phyloP scores from a whole-genome alignment of 495 filamentous ascomycete species.

The Trichoderma gamsii region DNA sequence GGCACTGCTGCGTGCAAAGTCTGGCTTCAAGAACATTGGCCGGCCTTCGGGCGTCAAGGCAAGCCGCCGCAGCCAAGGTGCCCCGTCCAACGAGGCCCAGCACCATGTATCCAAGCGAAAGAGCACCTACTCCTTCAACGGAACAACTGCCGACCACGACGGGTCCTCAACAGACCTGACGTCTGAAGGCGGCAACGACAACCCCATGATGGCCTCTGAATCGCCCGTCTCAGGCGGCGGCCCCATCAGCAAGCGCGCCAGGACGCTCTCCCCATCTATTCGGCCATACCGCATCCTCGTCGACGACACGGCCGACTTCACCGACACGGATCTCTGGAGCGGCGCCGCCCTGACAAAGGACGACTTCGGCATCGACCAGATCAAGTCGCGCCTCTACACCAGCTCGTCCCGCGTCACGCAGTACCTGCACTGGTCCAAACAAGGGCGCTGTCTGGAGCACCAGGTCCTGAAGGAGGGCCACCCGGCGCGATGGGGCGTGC shows the following conservation, averaged over 20 bases:
- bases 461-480: slow-evolving; percentile 39
- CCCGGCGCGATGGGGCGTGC: slow-evolving; percentile 37
- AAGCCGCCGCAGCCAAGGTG: slow-evolving; percentile 23
- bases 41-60: slow-evolving; percentile 36
- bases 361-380: slow-evolving; percentile 44
- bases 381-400: slow-evolving; percentile 35
- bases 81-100: slow-evolving; percentile 17
- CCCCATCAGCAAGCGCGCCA: slow-evolving; percentile 2
- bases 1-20: slow-evolving; percentile 33
- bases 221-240: not conserved
- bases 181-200: not conserved
- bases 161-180: not conserved
- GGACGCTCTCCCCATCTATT: not conserved
- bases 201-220: not conserved
- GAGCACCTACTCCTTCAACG: not conserved
- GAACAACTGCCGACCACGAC: not conserved
- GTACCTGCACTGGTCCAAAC: slow-evolving; percentile 43
- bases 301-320: slow-evolving; percentile 19
- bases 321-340: slow-evolving; percentile 38
- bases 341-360: slow-evolving; percentile 31
- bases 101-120: slow-evolving; percentile 18
- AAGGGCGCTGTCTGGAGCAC: slow-evolving; percentile 37
- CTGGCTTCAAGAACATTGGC: slow-evolving; percentile 43
- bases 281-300: slow-evolving; percentile 13
- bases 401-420: slow-evolving; percentile 39